Percentiles rank a stretch among this genome's conserved stretches.
Conservation (phyloP, 2,329 filamentous ascomycete species). For the Rhinocladiella mackenziei region DNA sequence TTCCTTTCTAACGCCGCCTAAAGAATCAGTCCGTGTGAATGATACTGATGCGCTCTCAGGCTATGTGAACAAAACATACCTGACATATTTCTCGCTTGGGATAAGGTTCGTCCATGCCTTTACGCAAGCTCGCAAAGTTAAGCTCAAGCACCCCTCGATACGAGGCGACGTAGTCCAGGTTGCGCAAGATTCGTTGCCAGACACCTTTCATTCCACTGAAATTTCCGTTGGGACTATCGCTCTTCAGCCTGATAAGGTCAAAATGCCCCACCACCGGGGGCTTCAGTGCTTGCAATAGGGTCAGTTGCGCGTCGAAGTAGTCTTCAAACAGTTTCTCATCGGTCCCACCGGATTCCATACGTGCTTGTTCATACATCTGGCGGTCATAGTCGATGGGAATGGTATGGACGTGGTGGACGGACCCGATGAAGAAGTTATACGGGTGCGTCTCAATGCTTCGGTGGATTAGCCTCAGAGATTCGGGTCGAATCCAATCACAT, state of each 20-base stretch:
- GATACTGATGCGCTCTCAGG: background rate
- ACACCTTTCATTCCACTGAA: constrained; percentile 58
- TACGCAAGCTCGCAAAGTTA: constrained; percentile 81
- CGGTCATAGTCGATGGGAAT: constrained; percentile 85
- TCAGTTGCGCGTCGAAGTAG: constrained; percentile 84
- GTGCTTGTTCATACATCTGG: constrained; percentile 62
- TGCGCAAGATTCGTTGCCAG: constrained; percentile 70
- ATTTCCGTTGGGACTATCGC: constrained; percentile 61
- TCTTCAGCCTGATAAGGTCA: constrained; percentile 81
- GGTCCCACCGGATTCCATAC: constrained; percentile 52
- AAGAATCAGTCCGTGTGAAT: constrained; percentile 1
- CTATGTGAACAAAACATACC: constrained; percentile 43
- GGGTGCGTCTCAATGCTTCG: constrained; percentile 56
- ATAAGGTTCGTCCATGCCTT: constrained; percentile 88
- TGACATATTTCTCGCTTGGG: constrained; percentile 73
- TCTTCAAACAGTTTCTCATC: constrained; percentile 73
- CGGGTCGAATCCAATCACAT: constrained; percentile 80
- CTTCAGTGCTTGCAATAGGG: constrained; percentile 68
- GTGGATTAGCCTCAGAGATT: constrained; percentile 58
- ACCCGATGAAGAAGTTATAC: constrained; percentile 89
- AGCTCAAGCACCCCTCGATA: constrained; percentile 85
- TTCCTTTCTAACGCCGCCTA: constrained; percentile 68
- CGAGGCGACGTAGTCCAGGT: constrained; percentile 64
- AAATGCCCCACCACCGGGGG: constrained; percentile 89
- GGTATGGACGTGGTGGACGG: constrained; percentile 81